A percentile compares a stretch with the other conserved stretches of the same genome.
These are phyloP conservation scores for Boehmeria nivea DNA, from an alignment of 306 rosid genomes.

Conservation along the genomic window DNA sequence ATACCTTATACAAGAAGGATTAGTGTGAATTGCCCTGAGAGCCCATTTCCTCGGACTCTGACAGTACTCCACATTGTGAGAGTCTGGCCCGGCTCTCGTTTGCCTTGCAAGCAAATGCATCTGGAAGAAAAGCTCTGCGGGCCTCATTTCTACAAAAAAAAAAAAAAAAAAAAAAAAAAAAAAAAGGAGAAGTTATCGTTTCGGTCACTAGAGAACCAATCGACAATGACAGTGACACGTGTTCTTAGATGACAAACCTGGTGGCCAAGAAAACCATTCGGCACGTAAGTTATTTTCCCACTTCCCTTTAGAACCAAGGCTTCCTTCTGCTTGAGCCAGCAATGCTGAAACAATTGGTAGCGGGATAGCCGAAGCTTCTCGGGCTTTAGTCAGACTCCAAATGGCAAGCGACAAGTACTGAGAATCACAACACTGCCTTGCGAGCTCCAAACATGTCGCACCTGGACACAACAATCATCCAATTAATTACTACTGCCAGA, in stretches of 20 bases:
- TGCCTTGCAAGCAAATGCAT: slow-evolving; percentile 78
- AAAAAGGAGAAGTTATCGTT: no score
- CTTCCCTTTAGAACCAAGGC: slow-evolving; percentile 72
- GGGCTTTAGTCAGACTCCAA: slow-evolving; percentile 56
- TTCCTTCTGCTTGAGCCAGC: slow-evolving; percentile 85
- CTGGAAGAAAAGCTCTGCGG: slow-evolving; percentile 81
- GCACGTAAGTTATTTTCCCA: slow-evolving; percentile 64
- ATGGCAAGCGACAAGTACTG: slow-evolving; percentile 47
- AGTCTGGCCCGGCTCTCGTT: slow-evolving; percentile 26
- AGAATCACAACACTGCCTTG: slow-evolving; percentile 34
- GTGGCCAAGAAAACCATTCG: slow-evolving; percentile 88
- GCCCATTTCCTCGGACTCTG: slow-evolving; percentile 70
- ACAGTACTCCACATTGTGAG: slow-evolving; percentile 37
- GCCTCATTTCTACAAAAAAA: slow-evolving; percentile 55
- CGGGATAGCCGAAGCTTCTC: slow-evolving; percentile 40
- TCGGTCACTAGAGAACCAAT: neutral
- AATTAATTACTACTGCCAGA: no score
- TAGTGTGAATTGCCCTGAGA: slow-evolving; percentile 69
- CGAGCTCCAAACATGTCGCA: slow-evolving; percentile 74
- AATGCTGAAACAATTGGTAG: slow-evolving; percentile 59
- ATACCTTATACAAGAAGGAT: slow-evolving; percentile 78
- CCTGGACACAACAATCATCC: no score
- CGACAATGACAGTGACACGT: neutral
- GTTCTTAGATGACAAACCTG: slow-evolving; percentile 52
- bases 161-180: neutral